Evolutionary conservation across 1,139 yeast genomes (phyloP).

Genomic region (Saccharomyces hybrid): DNA sequence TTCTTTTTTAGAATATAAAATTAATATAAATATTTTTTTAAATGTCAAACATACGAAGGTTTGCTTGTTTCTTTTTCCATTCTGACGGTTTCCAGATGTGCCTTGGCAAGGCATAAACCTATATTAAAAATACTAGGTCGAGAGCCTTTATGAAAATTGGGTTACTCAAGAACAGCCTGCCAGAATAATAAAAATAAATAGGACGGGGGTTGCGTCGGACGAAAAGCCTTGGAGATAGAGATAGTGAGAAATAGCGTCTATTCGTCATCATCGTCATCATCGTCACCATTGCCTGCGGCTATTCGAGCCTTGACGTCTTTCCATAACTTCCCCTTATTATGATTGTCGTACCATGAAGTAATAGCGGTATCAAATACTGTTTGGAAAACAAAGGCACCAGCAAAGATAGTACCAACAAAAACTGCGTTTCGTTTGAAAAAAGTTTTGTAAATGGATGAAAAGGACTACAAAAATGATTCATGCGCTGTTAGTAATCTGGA

Average conservation of each 20-base stretch:
- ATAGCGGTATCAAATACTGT: conserved; percentile 71
- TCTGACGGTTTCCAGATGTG: neutral
- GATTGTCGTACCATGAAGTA: conserved; percentile 75
- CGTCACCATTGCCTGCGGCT: conserved; percentile 52
- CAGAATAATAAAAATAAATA: neutral
- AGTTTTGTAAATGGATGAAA: conserved; percentile 54
- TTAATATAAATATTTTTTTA: neutral
- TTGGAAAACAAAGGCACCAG: conserved; percentile 86
- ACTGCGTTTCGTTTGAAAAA: conserved; percentile 90
- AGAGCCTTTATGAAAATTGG: neutral
- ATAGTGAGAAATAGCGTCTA: neutral
- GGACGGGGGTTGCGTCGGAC: neutral
- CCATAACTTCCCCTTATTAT: conserved; percentile 96
- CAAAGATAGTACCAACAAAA: conserved; percentile 78
- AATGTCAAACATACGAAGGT: neutral
- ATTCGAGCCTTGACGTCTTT: conserved; percentile 74
- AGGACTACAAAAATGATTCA: conserved; percentile 28
- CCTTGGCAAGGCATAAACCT: neutral
- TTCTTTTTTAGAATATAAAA: neutral
- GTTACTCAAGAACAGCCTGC: neutral
- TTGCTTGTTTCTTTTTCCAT: neutral
- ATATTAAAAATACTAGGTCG: neutral
- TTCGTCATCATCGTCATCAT: conserved; percentile 40
- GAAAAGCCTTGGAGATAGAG: neutral
- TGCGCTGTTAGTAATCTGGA: conserved; percentile 7